A percentile compares a stretch with the other conserved stretches of the same genome.
Evolutionary conservation across 1,284 basidiomycete species (phyloP).

Genomic region (Apiotrichum sp.): DNA sequence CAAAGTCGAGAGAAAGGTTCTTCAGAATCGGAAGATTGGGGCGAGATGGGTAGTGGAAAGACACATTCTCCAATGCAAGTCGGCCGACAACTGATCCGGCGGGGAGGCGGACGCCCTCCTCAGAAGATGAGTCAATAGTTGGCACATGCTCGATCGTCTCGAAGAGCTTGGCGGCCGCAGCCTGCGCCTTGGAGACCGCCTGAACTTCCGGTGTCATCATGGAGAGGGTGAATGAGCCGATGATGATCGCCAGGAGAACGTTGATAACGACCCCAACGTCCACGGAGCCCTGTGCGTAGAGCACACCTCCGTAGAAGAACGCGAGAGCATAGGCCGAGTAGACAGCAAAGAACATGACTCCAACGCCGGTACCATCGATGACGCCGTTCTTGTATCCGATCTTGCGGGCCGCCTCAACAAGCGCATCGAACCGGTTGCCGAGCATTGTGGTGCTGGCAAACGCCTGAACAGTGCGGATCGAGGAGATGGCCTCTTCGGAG

Average conservation of each 20-base stretch:
- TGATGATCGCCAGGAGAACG: constrained; percentile 72
- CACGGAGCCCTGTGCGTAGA: constrained; percentile 50
- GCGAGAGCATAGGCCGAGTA: constrained; percentile 53
- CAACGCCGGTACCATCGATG: constrained; percentile 62
- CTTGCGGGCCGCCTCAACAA: constrained; percentile 56
- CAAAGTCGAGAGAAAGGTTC: constrained; percentile 50
- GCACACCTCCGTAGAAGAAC: constrained; percentile 48
- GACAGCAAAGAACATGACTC: constrained; percentile 63
- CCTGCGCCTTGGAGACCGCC: constrained; percentile 74
- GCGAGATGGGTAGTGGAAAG: constrained; percentile 87
- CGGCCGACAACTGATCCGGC: constrained; percentile 67
- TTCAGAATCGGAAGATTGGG: constrained; percentile 77
- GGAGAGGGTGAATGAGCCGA: constrained; percentile 81
- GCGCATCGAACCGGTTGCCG: constrained; percentile 61
- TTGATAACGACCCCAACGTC: constrained; percentile 67
- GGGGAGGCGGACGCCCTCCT: constrained; percentile 62
- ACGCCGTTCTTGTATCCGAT: constrained; percentile 63
- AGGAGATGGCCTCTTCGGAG: constrained; percentile 82
- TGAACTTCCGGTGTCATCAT: constrained; percentile 63
- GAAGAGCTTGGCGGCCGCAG: constrained; percentile 86
- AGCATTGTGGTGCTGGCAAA: constrained; percentile 77
- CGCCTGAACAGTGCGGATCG: constrained; percentile 62
- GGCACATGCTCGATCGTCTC: constrained; percentile 80
- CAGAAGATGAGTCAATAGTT: constrained; percentile 66
- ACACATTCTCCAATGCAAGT: constrained; percentile 68